Evolutionary conservation across 768 basidiomycete species (phyloP), one percentile per base, ranked within the genome.

Genomic region (Gloeophyllum trabeum): DNA sequence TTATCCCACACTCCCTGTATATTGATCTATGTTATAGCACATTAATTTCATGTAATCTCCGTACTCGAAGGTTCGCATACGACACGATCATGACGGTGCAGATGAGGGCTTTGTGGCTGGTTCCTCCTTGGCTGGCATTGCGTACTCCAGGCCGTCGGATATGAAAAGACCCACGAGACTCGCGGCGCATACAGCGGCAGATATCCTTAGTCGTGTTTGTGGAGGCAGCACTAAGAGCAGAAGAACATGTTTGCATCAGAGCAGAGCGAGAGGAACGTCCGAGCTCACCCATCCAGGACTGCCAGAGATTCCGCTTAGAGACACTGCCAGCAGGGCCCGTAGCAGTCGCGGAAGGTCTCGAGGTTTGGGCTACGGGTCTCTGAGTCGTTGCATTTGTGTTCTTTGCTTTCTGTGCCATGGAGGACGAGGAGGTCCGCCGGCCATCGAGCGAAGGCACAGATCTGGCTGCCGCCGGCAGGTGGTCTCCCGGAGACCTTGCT

Each of bases 151-250:
- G 35, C 39, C 26, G 20, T 18, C 18, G 13, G 35, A 47, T 26
- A 35, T 35, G 38, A 46, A 50, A 1, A 63, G 46, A 16, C 61
- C 61, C 2, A 50, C 49, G 16, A 52, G 24, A 5, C 60, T 60
- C 36, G 62, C 46, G 2, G 50, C 54, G 10, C 59, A 60, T 30
- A 62, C 40, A 5, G 52, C 61, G 20, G 62, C 48, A 19, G 61
- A 62, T 4, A 63, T 40, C 6, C 41, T 50, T 1, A 61, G 54
- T 5, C 61, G 59, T 6, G 59, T 58, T 37, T 54, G 53, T 6
- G 61, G 54, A 14, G 61, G 58, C 7, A 63, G 49, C 5, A 53
- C 61, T 63, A 44, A 16, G 28, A 10, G 28, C 10, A 32, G 2
- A 36, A 5, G 12, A 4, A 14, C 6, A 4, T 14, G 20, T 24